phyloP scores from a whole-genome alignment of 1,284 basidiomycete species.

The Pisolithus thermaeus region DNA sequence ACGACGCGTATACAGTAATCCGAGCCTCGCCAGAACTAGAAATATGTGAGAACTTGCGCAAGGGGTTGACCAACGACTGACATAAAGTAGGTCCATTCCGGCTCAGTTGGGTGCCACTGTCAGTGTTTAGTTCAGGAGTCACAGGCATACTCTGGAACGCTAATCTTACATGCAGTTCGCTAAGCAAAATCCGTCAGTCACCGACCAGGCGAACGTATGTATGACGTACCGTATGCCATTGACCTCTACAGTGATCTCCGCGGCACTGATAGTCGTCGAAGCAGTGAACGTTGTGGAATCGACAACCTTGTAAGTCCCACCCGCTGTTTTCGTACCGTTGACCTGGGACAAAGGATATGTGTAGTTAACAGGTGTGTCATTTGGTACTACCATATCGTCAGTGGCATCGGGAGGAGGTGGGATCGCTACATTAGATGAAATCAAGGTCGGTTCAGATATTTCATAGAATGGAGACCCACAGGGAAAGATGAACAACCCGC shows the following conservation, averaged over 20 bases:
- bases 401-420: constrained; percentile 37
- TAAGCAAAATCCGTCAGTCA: constrained; percentile 12
- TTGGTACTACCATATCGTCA: constrained; percentile 36
- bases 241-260: constrained; percentile 51
- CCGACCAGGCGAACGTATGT: background rate
- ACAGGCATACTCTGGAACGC: background rate
- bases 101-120: constrained; percentile 48
- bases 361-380: constrained; percentile 42
- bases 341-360: constrained; percentile 48
- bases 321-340: constrained; percentile 35
- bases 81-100: constrained; percentile 40
- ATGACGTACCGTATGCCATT: constrained; percentile 48
- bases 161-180: constrained; percentile 48
- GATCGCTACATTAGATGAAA: constrained; percentile 21
- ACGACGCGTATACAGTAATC: constrained; percentile 35
- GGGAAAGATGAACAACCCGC: constrained; percentile 53
- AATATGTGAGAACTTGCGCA: constrained; percentile 3
- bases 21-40: constrained; percentile 43
- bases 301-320: constrained; percentile 56
- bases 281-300: constrained; percentile 54
- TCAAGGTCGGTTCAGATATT: background rate
- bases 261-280: constrained; percentile 49
- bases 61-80: constrained; percentile 6
- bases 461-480: constrained; percentile 17
- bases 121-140: background rate